Evolutionary conservation across 1,284 basidiomycete species (phyloP).

Genomic region (Ganoderma lucidum): DNA sequence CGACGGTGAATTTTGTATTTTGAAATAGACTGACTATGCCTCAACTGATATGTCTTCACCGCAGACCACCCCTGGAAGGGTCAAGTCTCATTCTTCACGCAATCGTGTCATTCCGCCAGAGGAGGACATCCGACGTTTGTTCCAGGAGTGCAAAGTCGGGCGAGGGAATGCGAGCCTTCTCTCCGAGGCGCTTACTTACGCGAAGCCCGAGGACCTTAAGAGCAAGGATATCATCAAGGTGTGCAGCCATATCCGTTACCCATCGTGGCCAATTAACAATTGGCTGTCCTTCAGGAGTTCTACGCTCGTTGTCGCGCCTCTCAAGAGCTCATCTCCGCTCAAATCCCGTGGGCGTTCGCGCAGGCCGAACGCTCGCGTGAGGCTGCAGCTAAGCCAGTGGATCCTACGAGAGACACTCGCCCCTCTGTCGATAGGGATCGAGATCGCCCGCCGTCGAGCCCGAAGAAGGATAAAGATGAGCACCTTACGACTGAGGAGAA

Average conservation of each 20-base stretch:
- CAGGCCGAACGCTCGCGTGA: constrained; percentile 67
- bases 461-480: constrained; percentile 40
- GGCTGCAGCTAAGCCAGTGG: constrained; percentile 29
- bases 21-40: background rate
- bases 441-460: constrained; percentile 29
- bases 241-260: constrained; percentile 26
- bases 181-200: constrained; percentile 67
- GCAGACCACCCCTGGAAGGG: constrained; percentile 30
- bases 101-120: constrained; percentile 74
- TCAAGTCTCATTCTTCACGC: constrained; percentile 45
- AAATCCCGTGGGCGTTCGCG: constrained; percentile 83
- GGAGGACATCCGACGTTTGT: constrained; percentile 79
- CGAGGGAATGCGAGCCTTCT: constrained; percentile 74
- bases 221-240: constrained; percentile 70
- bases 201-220: constrained; percentile 71
- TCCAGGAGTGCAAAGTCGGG: constrained; percentile 82
- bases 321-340: constrained; percentile 76
- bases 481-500: constrained; percentile 67
- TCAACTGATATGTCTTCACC: background rate
- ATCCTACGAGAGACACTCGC: constrained; percentile 30
- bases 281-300: constrained; percentile 65
- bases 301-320: constrained; percentile 73
- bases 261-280: constrained; percentile 10
- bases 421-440: constrained; percentile 25
- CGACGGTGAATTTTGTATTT: constrained; percentile 25